Evolutionary conservation across 768 basidiomycete genomes (phyloP), one percentile per base, ranked within the genome.

Genomic region (Tylopilus intermedius): DNA sequence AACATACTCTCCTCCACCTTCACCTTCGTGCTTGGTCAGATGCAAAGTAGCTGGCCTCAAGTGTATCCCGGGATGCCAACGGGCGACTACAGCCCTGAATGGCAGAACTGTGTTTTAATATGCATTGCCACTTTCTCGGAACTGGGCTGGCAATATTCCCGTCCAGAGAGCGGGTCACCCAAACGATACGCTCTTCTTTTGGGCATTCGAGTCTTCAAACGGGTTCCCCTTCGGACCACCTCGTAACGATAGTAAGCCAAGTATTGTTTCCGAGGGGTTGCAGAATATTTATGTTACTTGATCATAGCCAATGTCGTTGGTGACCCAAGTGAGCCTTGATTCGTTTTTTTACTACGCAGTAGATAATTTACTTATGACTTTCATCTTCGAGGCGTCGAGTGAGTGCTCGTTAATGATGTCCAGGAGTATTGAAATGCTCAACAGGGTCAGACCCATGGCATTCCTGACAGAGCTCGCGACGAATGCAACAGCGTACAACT

Each of bases 101-200:
- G 49, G 49, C 49, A 84, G 64, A 62, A 67, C 24, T 86, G 84
- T 84, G 77, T 69, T 8, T 9, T 27, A 8, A 18, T 18, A 18
- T 18, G 18, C 26, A 18, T 7, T 2, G 14, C 56, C 69, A 15
- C 63, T 72, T 15, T 0, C 74, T 42, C 76, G 75, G 8, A 78
- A 74, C 62, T 86, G 72, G 60, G 83, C 84, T 10, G 83, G 84
- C 32, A 86, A 84, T 55, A 73, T 86, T 45, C 77, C 77, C n/a
- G 83, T 85, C 0, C 74, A 81, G 52, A 76, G 83, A 46, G 62
- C 68, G 0, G 76, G 72, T n/a, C 82, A 84, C 63, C 81, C 81
- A 0, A 83, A 85, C 49, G 67, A 85, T 56, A 86, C 83, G 0
- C 65, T 86, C 2, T 86, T 84, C 68, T 85, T 86, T 59, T 75